phyloP scores from a whole-genome alignment of 2,329 filamentous ascomycete genomes.

The Aspergillus sp. region DNA sequence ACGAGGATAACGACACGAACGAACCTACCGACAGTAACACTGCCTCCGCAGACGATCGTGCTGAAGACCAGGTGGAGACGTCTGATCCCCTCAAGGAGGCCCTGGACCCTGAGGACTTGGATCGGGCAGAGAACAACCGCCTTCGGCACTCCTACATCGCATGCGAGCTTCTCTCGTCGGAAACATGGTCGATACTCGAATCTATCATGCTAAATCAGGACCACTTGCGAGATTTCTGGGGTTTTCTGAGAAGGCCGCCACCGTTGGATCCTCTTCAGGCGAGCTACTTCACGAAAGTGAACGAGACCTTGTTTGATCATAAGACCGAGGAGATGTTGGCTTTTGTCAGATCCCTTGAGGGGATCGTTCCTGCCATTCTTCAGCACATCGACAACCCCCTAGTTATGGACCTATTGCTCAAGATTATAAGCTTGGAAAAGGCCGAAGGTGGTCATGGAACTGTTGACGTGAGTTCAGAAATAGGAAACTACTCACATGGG shows the following conservation, averaged over 20 bases:
- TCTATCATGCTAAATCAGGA: slow-evolving; percentile 77
- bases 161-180: slow-evolving; percentile 86
- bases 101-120: slow-evolving; percentile 40
- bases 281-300: slow-evolving; percentile 97
- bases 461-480: slow-evolving; percentile 61
- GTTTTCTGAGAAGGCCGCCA: slow-evolving; percentile 72
- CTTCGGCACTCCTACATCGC: slow-evolving; percentile 91
- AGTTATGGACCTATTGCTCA: slow-evolving; percentile 94
- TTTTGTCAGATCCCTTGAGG: slow-evolving; percentile 74
- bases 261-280: slow-evolving; percentile 89
- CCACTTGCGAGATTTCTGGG: slow-evolving; percentile 78
- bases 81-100: slow-evolving; percentile 26
- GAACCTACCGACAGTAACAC: slow-evolving; percentile 41
- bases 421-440: slow-evolving; percentile 94
- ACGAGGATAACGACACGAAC: slow-evolving; percentile 45
- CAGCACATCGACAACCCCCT: slow-evolving; percentile 94
- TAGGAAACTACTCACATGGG: no score
- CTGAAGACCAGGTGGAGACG: slow-evolving; percentile 31
- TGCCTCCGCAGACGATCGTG: slow-evolving; percentile 7
- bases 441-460: slow-evolving; percentile 84
- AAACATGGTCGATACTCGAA: slow-evolving; percentile 95
- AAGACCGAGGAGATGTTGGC: slow-evolving; percentile 97
- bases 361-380: slow-evolving; percentile 74
- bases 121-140: slow-evolving; percentile 81
- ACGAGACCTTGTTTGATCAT: slow-evolving; percentile 93